phyloP scores from a whole-genome alignment of 441 rosid species.

The Omphalea diandra region DNA sequence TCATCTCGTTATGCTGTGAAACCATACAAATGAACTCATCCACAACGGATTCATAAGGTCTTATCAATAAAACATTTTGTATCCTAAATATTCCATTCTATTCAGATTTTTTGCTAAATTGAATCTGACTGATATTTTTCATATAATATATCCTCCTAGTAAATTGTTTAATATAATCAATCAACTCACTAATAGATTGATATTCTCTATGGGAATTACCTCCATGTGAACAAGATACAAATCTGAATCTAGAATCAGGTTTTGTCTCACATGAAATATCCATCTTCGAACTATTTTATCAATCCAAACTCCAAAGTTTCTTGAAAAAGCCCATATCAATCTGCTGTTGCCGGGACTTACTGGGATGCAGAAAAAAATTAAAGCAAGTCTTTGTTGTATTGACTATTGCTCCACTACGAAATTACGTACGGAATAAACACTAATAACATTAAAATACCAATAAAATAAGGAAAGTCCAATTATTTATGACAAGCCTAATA shows the following conservation, averaged over 20 bases:
- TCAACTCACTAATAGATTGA: background rate
- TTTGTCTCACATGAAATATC: slow-evolving; percentile 68
- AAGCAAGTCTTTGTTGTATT: slow-evolving; percentile 37
- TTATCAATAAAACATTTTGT: background rate
- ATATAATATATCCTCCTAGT: background rate
- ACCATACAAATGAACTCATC: background rate
- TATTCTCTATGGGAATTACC: slow-evolving; percentile 35
- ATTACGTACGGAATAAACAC: background rate
- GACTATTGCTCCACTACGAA: slow-evolving; percentile 30
- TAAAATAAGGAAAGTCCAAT: background rate
- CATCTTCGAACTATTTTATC: slow-evolving; percentile 77
- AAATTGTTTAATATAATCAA: background rate
- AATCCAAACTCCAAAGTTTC: slow-evolving; percentile 60
- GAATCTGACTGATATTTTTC: background rate
- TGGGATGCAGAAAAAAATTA: slow-evolving; percentile 76
- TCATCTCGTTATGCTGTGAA: background rate
- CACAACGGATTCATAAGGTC: too few relatives aligned
- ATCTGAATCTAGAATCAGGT: slow-evolving; percentile 81
- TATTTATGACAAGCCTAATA: background rate
- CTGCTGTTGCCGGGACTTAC: slow-evolving; percentile 86
- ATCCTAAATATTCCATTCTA: background rate
- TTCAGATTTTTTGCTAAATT: background rate
- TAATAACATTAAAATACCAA: background rate
- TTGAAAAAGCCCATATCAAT: slow-evolving; percentile 71
- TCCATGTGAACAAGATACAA: slow-evolving; percentile 81